Percentiles rank a stretch among this genome's conserved stretches.
Evolutionary conservation across 1,139 yeast genomes (phyloP).

Genomic region (Blastobotrys ciferrii): DNA sequence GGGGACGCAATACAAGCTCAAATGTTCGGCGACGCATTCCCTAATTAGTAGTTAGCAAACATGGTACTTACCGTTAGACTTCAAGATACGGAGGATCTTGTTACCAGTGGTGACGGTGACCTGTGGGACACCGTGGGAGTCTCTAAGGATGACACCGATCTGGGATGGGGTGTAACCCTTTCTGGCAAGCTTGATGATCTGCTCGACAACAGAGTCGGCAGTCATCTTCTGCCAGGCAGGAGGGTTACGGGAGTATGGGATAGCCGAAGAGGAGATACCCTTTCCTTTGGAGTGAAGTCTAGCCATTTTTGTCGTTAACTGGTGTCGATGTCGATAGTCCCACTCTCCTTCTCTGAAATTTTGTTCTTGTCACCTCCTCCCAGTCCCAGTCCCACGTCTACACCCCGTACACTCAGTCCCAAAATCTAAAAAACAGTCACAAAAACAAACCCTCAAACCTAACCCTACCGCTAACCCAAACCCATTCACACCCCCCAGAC

Average conservation of each 20-base stretch:
- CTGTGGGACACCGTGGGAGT: constrained; percentile 99
- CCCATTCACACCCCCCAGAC: too few relatives aligned
- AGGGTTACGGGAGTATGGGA: constrained; percentile 98
- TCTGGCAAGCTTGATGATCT: constrained; percentile 98
- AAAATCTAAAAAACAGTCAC: not conserved
- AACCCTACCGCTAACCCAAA: too few relatives aligned
- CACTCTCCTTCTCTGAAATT: not conserved
- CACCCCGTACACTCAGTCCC: too few relatives aligned
- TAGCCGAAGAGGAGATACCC: constrained; percentile 98
- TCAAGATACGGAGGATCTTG: constrained; percentile 99
- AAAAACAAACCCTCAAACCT: too few relatives aligned
- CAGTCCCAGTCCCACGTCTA: too few relatives aligned
- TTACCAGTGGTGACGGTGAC: constrained; percentile 96
- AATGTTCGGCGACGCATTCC: not conserved
- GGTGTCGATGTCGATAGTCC: constrained; percentile 3
- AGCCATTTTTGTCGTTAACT: constrained; percentile 46
- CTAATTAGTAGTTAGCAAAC: constrained; percentile 1
- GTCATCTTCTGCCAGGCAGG: constrained; percentile 99
- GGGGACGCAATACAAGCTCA: not conserved
- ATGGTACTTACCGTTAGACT: constrained; percentile 77
- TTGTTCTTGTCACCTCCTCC: not conserved
- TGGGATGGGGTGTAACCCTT: constrained; percentile 99
- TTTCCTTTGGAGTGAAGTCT: constrained; percentile 79
- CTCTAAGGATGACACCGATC: constrained; percentile 99
- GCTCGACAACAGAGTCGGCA: constrained; percentile 94